These are phyloP conservation scores for Gentiana dahurica DNA, from an alignment of 257 asterid genomes.

Conservation along the genomic window DNA sequence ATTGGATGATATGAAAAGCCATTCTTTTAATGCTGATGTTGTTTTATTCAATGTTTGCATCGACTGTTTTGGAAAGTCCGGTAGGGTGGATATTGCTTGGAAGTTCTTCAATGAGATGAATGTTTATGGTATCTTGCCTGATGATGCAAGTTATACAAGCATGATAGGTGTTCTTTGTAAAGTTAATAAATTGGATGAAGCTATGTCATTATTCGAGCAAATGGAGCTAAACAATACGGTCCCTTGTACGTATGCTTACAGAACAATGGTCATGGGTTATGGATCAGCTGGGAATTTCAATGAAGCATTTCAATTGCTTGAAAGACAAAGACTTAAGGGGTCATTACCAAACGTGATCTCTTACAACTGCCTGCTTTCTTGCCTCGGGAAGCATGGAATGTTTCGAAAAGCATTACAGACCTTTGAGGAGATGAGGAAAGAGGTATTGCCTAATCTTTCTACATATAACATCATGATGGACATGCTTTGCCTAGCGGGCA, in stretches of 20 bases:
- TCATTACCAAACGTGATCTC: constrained; percentile 74
- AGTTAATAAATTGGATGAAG: constrained; percentile 51
- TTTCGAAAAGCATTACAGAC: constrained; percentile 47
- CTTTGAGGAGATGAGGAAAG: constrained; percentile 63
- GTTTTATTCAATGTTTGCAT: constrained; percentile 81
- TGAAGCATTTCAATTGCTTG: constrained; percentile 62
- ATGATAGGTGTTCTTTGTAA: constrained; percentile 78
- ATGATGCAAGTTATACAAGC: constrained; percentile 73
- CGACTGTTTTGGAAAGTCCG: constrained; percentile 75
- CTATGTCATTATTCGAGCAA: constrained; percentile 65
- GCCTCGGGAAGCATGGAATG: constrained; percentile 61
- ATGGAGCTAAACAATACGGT: constrained; percentile 53
- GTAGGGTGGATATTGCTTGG: constrained; percentile 84
- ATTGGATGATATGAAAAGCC: constrained; percentile 71
- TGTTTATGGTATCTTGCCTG: constrained; percentile 49
- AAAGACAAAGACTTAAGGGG: constrained; percentile 74
- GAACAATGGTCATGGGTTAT: constrained; percentile 87
- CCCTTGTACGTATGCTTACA: constrained; percentile 80
- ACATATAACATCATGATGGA: constrained; percentile 73
- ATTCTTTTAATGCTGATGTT: constrained; percentile 51
- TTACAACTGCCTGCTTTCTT: constrained; percentile 61
- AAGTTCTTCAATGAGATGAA: constrained; percentile 73
- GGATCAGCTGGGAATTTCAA: constrained; percentile 68
- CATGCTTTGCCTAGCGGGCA: constrained; percentile 68
- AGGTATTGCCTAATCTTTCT: constrained; percentile 64